Evolutionary conservation across 2,329 filamentous ascomycete species (phyloP), one percentile per base, ranked within the genome.

Genomic region (Aspergillus jensenii): DNA sequence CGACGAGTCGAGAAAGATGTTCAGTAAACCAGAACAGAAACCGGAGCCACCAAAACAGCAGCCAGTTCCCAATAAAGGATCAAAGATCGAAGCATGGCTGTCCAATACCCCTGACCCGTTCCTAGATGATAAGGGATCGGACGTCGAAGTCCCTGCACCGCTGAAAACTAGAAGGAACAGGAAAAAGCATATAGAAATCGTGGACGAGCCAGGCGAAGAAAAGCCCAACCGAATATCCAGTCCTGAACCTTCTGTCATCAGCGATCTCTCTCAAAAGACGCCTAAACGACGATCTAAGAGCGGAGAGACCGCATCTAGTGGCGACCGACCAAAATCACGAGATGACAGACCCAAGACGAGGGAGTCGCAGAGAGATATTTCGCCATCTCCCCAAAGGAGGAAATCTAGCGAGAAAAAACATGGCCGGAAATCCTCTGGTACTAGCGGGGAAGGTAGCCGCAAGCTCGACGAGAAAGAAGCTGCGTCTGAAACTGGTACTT

Each of bases 61-160:
- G 7, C 51, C 77, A 21, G 72, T 76, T 11, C 68, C 69, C n/a
- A 60, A 63, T 19, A 79, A 79, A 46, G 75, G 80, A 14, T 78
- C 79, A 52, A 83, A 84, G 48, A 81, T 88, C 25, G 83, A 87
- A 70, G 82, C 84, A 49, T 88, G 86, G 86, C 78, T 88, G 6
- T 80, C 80, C 2, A 76, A 76, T 52, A 84, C 83, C 2, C 77
- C 81, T 8, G 83, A 86, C 68, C 82, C 83, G 2, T 84, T 85
- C 58, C 59, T 79, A 48, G 81, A 83, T n/a, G 68, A 68, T 21
- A 63, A 68, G 33, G 65, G 68, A 21, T 63, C 66, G 3, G 66
- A 68, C 27, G 73, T 69, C 44, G 75, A 78, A 47, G 67, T 78
- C 35, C 76, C 77, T 8, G 71, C 72, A 25, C 76, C 76, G 9